Evolutionary conservation across 169 alveolate species (phyloP).

Genomic region (Eimeria sp.): DNA sequence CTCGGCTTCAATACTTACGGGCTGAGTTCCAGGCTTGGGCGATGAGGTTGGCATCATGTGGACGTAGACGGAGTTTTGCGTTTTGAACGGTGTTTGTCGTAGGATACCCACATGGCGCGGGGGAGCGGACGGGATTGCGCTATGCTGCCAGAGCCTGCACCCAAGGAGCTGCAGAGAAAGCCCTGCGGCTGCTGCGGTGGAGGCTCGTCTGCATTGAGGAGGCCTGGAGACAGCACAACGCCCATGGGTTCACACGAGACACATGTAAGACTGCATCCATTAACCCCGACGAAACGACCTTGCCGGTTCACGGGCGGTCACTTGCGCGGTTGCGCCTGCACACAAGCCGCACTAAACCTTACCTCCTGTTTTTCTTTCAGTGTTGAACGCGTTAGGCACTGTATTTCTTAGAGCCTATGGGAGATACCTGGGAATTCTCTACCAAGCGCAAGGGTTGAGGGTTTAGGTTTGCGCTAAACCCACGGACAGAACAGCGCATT

Average conservation of each 20-base stretch:
- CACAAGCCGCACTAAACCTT: background rate
- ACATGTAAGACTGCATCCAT: constrained; percentile 6
- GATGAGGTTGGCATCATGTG: background rate
- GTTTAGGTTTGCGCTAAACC: background rate
- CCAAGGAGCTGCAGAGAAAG: constrained; percentile 74
- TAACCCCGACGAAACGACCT: background rate
- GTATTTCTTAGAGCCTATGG: background rate
- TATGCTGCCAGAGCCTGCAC: constrained; percentile 72
- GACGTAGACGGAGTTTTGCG: background rate
- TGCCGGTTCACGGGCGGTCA: background rate
- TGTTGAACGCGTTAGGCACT: background rate
- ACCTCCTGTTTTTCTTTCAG: background rate
- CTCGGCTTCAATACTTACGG: background rate
- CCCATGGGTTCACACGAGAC: constrained; percentile 73
- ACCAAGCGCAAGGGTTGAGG: background rate
- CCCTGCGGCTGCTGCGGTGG: constrained; percentile 78
- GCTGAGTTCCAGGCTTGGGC: background rate
- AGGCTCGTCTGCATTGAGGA: constrained; percentile 78
- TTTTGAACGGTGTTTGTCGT: background rate
- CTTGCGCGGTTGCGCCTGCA: constrained; percentile 3
- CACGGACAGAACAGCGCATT: background rate
- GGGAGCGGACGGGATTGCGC: constrained; percentile 64
- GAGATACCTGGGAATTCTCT: background rate
- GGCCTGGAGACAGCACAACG: constrained; percentile 80
- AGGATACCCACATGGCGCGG: constrained; percentile 53